Percentiles rank a stretch among this genome's conserved stretches.
Conservation (phyloP, 768 basidiomycete species). For the Agrocybe chaxingu region DNA sequence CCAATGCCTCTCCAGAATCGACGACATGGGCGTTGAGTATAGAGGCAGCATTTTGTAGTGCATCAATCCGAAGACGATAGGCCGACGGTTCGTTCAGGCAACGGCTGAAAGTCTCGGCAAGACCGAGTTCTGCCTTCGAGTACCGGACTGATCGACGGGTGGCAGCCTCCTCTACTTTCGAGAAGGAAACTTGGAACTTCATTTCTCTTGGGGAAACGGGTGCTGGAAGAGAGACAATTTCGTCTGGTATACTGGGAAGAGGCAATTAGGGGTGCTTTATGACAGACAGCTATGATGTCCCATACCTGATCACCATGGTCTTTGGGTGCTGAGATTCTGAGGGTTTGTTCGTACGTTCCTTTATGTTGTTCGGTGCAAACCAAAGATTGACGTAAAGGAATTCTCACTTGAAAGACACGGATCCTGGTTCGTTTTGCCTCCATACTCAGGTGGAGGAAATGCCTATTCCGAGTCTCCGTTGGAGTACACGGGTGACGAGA, state of each 20-base stretch:
- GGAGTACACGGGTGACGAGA: too few species aligned
- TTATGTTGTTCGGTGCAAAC: background rate
- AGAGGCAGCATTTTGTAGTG: slow-evolving; percentile 41
- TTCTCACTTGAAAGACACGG: slow-evolving; percentile 13
- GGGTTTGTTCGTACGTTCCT: slow-evolving; percentile 11
- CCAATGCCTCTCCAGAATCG: slow-evolving; percentile 41
- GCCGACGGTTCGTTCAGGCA: slow-evolving; percentile 32
- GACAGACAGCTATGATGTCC: background rate
- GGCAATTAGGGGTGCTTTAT: background rate
- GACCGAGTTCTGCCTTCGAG: slow-evolving; percentile 38
- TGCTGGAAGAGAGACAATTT: background rate
- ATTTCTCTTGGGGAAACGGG: background rate
- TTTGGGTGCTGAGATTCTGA: background rate
- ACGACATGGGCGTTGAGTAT: slow-evolving; percentile 40
- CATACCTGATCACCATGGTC: too few species aligned
- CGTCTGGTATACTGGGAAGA: background rate
- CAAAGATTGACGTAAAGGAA: background rate
- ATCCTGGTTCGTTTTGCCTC: slow-evolving; percentile 4
- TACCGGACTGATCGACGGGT: slow-evolving; percentile 29
- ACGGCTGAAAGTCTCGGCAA: slow-evolving; percentile 29
- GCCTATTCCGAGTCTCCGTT: too few species aligned
- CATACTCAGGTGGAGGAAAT: background rate
- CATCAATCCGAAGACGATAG: slow-evolving; percentile 44
- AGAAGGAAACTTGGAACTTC: background rate
- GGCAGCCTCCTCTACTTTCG: background rate